Conservation (phyloP, 495 filamentous ascomycete genomes). For the Amphirosellinia nigrospora region DNA sequence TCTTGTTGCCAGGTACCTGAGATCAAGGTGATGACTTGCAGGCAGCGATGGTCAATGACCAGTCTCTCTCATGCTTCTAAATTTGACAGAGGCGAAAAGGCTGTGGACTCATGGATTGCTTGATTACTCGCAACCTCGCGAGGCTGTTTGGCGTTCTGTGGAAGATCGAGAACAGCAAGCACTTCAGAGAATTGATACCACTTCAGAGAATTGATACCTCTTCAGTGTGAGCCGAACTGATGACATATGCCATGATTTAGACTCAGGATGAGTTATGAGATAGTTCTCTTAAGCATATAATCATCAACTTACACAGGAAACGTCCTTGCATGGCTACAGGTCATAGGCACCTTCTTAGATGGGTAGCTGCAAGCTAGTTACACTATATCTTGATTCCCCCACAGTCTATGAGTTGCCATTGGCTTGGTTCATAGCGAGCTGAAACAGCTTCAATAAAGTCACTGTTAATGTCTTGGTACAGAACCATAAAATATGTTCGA, state of each 20-base stretch:
- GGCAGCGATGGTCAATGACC: not conserved
- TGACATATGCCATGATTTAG: too few species aligned
- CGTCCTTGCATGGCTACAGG: not conserved
- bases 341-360: not conserved
- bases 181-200: not conserved
- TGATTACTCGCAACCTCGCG: not conserved
- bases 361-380: too few species aligned
- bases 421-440: not conserved
- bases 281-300: not conserved
- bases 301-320: not conserved
- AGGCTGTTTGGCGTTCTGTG: not conserved
- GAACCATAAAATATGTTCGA: not conserved
- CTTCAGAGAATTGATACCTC: not conserved
- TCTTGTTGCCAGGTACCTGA: not conserved
- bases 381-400: not conserved
- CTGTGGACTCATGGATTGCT: not conserved
- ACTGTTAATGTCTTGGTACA: not conserved
- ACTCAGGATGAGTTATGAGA: too few species aligned
- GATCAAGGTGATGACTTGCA: not conserved
- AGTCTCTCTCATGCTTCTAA: not conserved
- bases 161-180: not conserved
- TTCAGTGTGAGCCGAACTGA: not conserved
- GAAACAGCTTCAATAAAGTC: not conserved
- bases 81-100: not conserved
- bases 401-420: not conserved